Evolutionary conservation across 139 green algal species (phyloP).

Genomic region (Chlamydomonas incerta): DNA sequence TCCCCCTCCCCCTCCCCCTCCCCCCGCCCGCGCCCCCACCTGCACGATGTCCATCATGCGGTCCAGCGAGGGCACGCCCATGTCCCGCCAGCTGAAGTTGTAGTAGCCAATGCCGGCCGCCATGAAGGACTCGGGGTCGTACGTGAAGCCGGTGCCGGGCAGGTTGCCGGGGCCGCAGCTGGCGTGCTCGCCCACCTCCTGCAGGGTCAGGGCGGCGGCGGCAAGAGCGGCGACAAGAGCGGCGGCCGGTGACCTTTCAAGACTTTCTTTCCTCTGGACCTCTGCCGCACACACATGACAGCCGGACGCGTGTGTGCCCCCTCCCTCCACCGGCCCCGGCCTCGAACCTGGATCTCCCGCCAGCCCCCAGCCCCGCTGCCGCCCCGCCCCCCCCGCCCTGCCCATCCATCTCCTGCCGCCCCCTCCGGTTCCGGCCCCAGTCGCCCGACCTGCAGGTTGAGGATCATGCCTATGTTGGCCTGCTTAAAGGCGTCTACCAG

Average conservation of each 20-base stretch:
- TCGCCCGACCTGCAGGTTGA: slow-evolving; percentile 87
- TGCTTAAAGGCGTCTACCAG: slow-evolving; percentile 63
- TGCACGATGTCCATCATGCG: slow-evolving; percentile 84
- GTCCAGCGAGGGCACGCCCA: slow-evolving; percentile 73
- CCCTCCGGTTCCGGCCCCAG: no score
- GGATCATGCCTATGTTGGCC: slow-evolving; percentile 68
- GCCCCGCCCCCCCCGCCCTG: no score
- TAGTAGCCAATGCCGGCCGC: slow-evolving; percentile 62
- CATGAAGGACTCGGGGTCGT: slow-evolving; percentile 79
- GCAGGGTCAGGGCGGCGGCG: background rate
- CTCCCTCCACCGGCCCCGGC: no score
- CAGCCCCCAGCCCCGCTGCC: background rate
- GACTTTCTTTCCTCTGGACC: no score
- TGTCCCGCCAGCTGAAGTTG: slow-evolving; percentile 81
- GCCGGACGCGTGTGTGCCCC: no score
- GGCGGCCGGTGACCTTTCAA: no score
- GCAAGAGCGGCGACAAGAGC: no score
- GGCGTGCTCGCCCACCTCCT: slow-evolving; percentile 77
- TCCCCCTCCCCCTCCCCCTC: no score
- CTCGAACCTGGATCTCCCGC: background rate
- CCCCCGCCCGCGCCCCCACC: slow-evolving; percentile 37
- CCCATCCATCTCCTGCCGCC: no score
- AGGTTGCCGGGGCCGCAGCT: slow-evolving; percentile 76
- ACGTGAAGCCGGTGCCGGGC: slow-evolving; percentile 70
- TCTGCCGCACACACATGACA: no score